Evolutionary conservation across 495 filamentous ascomycete species (phyloP).

Genomic region (Xylaria sp.): DNA sequence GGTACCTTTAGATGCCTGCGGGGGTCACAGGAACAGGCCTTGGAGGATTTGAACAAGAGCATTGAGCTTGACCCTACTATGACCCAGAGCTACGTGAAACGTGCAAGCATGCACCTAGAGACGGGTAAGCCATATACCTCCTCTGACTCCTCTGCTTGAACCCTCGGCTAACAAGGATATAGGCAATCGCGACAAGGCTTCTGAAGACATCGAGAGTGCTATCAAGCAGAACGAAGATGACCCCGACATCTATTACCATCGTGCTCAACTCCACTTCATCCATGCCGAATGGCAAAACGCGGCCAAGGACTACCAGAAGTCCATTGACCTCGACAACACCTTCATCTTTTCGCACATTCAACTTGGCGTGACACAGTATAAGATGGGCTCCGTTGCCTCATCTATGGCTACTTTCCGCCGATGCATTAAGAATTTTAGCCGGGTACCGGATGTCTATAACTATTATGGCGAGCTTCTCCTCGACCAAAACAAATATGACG

Average conservation of each 20-base stretch:
- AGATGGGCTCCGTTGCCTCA: conserved; percentile 97
- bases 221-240: conserved; percentile 86
- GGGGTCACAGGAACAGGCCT: conserved; percentile 82
- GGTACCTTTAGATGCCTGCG: conserved; percentile 93
- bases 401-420: conserved; percentile 98
- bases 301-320: conserved; percentile 98
- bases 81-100: conserved; percentile 98
- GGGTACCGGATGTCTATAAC: conserved; percentile 97
- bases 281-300: conserved; percentile 90
- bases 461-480: conserved; percentile 99
- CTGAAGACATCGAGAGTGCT: conserved; percentile 86
- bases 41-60: conserved; percentile 87
- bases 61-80: conserved; percentile 85
- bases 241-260: conserved; percentile 99
- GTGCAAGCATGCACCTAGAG: conserved; percentile 97
- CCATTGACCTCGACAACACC: conserved; percentile 90
- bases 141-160: background rate
- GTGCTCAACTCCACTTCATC: conserved; percentile 98
- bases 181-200: conserved; percentile 87
- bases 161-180: conserved; percentile 16
- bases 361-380: conserved; percentile 99
- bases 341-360: conserved; percentile 99
- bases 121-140: conserved; percentile 66
- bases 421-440: conserved; percentile 97
- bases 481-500: conserved; percentile 92